Percentiles rank a stretch among this genome's conserved stretches.
Evolutionary conservation across 495 filamentous ascomycete species (phyloP).

Genomic region (Aspergillus leporis): DNA sequence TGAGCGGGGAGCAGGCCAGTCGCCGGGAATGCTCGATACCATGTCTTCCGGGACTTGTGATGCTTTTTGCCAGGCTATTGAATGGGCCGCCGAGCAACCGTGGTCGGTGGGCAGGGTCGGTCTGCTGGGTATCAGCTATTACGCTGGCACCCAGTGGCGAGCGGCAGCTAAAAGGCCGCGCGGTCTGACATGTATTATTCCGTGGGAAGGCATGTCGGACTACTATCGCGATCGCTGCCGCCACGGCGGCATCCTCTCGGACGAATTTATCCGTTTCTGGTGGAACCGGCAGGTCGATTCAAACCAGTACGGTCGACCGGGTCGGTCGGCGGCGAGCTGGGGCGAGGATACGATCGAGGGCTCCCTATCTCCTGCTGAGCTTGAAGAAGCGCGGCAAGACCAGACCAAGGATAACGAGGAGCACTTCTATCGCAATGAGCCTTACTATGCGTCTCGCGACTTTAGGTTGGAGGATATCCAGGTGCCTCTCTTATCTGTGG

Average conservation of each 20-base stretch:
- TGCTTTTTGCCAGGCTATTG: slow-evolving; percentile 59
- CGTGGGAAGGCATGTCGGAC: slow-evolving; percentile 70
- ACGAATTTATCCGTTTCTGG: slow-evolving; percentile 63
- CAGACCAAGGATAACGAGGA: slow-evolving; percentile 59
- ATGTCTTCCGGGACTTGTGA: slow-evolving; percentile 61
- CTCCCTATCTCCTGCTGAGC: slow-evolving; percentile 51
- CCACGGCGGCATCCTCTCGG: slow-evolving; percentile 66
- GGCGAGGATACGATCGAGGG: slow-evolving; percentile 63
- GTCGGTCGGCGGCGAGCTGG: slow-evolving; percentile 34
- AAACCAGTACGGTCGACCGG: slow-evolving; percentile 63
- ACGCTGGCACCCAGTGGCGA: slow-evolving; percentile 63
- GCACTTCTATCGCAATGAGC: slow-evolving; percentile 56
- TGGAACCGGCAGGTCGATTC: slow-evolving; percentile 61
- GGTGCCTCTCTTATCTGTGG: slow-evolving; percentile 61
- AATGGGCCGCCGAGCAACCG: slow-evolving; percentile 60
- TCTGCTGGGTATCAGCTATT: slow-evolving; percentile 62
- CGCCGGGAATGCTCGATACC: slow-evolving; percentile 58
- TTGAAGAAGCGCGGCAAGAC: slow-evolving; percentile 61
- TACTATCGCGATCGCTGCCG: slow-evolving; percentile 63
- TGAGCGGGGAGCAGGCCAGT: slow-evolving; percentile 59
- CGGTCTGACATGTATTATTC: slow-evolving; percentile 59
- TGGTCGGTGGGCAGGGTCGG: slow-evolving; percentile 66
- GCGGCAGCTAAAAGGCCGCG: slow-evolving; percentile 60
- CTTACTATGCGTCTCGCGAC: slow-evolving; percentile 60
- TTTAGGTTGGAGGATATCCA: slow-evolving; percentile 62